phyloP scores from a whole-genome alignment of 768 basidiomycete genomes.

The Suillus subaureus region DNA sequence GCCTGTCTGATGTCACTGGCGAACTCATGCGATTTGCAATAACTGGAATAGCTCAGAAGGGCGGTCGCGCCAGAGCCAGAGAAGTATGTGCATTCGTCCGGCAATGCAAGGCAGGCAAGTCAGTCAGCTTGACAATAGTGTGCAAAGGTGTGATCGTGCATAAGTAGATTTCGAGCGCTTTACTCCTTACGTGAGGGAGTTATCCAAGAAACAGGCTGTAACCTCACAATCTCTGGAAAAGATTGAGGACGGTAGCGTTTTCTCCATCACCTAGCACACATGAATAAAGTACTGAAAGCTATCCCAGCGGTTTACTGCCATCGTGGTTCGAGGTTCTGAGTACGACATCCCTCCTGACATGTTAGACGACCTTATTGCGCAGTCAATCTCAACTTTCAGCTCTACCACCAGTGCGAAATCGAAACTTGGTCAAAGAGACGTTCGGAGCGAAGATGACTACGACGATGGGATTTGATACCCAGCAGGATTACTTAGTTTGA shows the following conservation, averaged over 20 bases:
- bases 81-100: slow-evolving; percentile 74
- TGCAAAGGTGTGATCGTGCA: slow-evolving; percentile 5
- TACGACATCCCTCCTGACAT: slow-evolving; percentile 69
- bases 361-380: slow-evolving; percentile 68
- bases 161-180: slow-evolving; percentile 75
- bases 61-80: slow-evolving; percentile 62
- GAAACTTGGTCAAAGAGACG: slow-evolving; percentile 22
- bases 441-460: slow-evolving; percentile 29
- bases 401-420: slow-evolving; percentile 13
- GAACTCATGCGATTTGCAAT: slow-evolving; percentile 97
- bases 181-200: slow-evolving; percentile 66
- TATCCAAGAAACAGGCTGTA: slow-evolving; percentile 87
- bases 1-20: slow-evolving; percentile 92
- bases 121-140: not conserved
- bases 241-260: slow-evolving; percentile 82
- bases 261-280: slow-evolving; percentile 1
- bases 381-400: slow-evolving; percentile 41
- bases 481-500: not conserved
- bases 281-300: slow-evolving; percentile 12
- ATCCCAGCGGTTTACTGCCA: slow-evolving; percentile 68
- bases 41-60: slow-evolving; percentile 69
- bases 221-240: slow-evolving; percentile 89
- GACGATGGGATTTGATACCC: slow-evolving; percentile 23
- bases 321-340: slow-evolving; percentile 72
- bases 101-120: slow-evolving; percentile 68